Evolutionary conservation across 1,139 yeast genomes (phyloP), one percentile per base, ranked within the genome.

Genomic region (Saccharomycopsis hybrid): DNA sequence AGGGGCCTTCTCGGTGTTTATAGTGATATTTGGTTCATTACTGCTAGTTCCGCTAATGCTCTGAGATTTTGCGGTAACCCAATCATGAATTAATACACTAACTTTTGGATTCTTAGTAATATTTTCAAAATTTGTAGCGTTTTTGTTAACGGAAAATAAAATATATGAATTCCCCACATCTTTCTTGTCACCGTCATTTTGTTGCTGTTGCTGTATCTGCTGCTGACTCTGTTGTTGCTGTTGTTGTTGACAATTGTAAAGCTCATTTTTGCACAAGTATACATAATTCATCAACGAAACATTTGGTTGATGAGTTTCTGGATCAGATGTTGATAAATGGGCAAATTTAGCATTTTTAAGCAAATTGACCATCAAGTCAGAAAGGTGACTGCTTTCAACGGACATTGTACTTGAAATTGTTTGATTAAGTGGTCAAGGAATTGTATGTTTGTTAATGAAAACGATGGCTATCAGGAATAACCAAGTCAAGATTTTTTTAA

Each of bases 261-360:
- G 56, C 27, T 67, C 65, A n/a, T 60, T 60, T 1, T 69, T 60
- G 8, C 70, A 66, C 7, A 81, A 63, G 57, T 80, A 86, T 3
- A 92, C 81, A 63, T 85, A 89, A 65, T 87, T 89, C 97, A 89
- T 89, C 58, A 89, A 73, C 9, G 92, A 77, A 2, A 88, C 95
- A 58, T 89, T 94, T 5, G 97, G 97, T 40, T 51, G 52, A 35
- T 76, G 62, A 52, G 82, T 75, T 48, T 80, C 69, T 29, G 71
- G 65, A 46, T 73, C 67, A 53, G 85, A 77, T 1, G 97, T 89
- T 5, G 90, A 96, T 48, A 89, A 72, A 64, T 89, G 97, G 42
- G 89, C 77, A 64, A 81, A 82, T 55, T 82, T 73, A 18, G 85
- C 81, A 5, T 77, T 71, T 52, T 77, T 71, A 41, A 84, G 69